These are phyloP conservation scores for Trichoderma arundinaceum DNA, from an alignment of 2,329 filamentous ascomycete species.

Conservation along the genomic window DNA sequence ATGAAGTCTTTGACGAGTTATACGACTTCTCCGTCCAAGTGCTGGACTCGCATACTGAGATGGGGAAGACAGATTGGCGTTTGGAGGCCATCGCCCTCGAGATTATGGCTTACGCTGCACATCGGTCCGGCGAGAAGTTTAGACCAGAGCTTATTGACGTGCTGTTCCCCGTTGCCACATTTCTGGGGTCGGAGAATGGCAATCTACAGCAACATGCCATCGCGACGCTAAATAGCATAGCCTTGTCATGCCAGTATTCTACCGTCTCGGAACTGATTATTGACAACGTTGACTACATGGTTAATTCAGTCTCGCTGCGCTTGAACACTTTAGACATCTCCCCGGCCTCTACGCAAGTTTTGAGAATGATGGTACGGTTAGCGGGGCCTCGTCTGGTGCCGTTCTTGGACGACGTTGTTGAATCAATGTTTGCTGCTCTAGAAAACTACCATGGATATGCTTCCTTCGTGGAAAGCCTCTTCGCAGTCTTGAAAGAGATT, in stretches of 20 bases:
- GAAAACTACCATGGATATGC: conserved; percentile 96
- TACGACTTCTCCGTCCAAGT: conserved; percentile 71
- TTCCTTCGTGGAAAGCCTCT: conserved; percentile 81
- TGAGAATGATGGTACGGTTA: conserved; percentile 92
- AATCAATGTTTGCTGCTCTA: conserved; percentile 89
- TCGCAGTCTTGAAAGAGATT: conserved; percentile 79
- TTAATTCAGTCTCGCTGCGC: conserved; percentile 87
- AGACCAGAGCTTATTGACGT: conserved; percentile 87
- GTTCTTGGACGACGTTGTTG: conserved; percentile 89
- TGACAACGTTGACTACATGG: conserved; percentile 93
- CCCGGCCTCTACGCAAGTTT: conserved; percentile 85
- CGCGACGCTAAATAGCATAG: conserved; percentile 79
- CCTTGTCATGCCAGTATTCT: conserved; percentile 73
- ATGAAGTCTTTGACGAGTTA: conserved; percentile 64
- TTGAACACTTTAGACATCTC: conserved; percentile 92
- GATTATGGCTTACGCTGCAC: conserved; percentile 75
- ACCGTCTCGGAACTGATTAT: conserved; percentile 81
- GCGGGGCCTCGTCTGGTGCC: conserved; percentile 82
- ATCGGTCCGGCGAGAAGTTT: conserved; percentile 70
- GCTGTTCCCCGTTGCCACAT: conserved; percentile 88
- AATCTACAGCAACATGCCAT: conserved; percentile 81
- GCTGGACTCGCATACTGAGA: conserved; percentile 60
- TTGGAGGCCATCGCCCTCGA: conserved; percentile 82
- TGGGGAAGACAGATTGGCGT: conserved; percentile 67
- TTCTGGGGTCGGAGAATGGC: conserved; percentile 73